A percentile compares a stretch with the other conserved stretches of the same genome.
phyloP scores from a whole-genome alignment of 1,284 basidiomycete genomes.

The Thelephora terrestris region DNA sequence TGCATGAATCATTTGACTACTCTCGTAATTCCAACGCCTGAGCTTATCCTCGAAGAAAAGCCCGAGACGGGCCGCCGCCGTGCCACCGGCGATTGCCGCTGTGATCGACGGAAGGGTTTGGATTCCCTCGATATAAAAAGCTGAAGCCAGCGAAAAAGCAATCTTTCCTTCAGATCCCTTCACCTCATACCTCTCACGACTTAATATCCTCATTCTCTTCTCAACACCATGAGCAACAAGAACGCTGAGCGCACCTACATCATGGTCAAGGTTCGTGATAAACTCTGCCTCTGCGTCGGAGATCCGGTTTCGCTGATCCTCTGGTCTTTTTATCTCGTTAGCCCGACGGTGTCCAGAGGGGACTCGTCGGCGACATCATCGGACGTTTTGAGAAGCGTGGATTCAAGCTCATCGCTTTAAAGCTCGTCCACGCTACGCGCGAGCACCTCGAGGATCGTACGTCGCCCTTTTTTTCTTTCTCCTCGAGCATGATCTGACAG shows the following conservation, averaged over 20 bases:
- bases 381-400: constrained; percentile 90
- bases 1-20: no score
- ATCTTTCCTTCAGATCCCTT: constrained; percentile 16
- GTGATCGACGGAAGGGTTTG: constrained; percentile 2
- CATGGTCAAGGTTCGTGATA: constrained; percentile 67
- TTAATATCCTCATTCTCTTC: constrained; percentile 35
- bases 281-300: background rate
- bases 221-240: constrained; percentile 11
- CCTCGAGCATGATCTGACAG: background rate
- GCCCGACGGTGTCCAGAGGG: constrained; percentile 97
- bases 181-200: constrained; percentile 20
- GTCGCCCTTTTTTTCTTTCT: constrained; percentile 14
- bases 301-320: constrained; percentile 4
- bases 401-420: constrained; percentile 88
- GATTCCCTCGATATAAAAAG: constrained; percentile 9
- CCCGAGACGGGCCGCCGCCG: constrained; percentile 23
- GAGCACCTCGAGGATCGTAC: constrained; percentile 82
- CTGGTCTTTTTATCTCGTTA: constrained; percentile 22
- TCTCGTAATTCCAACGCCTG: no score
- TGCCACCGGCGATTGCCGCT: constrained; percentile 13
- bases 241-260: constrained; percentile 71
- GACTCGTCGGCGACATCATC: constrained; percentile 91
- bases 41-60: no score
- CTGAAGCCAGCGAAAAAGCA: constrained; percentile 23
- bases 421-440: constrained; percentile 68